Base-by-base conservation (phyloP, 1,284 basidiomycete genomes). In the Cerioporus squamosus region DNA sequence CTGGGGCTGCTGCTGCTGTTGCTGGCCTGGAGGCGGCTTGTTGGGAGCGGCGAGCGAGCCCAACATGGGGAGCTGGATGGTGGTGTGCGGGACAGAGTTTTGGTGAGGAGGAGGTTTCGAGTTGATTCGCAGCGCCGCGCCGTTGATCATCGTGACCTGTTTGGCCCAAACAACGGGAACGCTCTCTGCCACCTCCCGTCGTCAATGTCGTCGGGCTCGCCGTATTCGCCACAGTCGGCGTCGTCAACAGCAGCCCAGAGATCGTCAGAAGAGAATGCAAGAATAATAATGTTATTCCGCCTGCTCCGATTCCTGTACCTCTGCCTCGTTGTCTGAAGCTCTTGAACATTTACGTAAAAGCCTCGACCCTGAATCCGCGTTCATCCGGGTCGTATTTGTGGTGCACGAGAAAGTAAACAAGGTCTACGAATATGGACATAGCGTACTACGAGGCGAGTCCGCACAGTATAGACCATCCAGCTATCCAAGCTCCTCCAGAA, bases 1-100 rank as follows among this genome's bases (percentile, higher is more conserved):
- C 49, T 76, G 77, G 55, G 77, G 76, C 29, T 68, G 73, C 51
- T 69, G 70, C 54, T 68, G 72, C 59, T 76, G 76, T 24, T 70
- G 74, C 66, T 79, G 83, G 54, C 79, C 71, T 45, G 75, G 78
- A 39, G 71, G 79, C 42, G 66, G 71, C 61, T 65, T 69, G 57
- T 68, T 70, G 55, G 69, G 63, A 40, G 26, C 63, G 77, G 86
- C 85, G 51, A 87, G 75, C 70, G 85, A 77, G 73, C 87, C 85
- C 72, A 91, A 79, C 89, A 91, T 91, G 72, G 81, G 80, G 68
- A 82, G 73, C 68, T 81, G 81, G 66, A 83, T 81, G 54, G 66
- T 64, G 61, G 63, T 66, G 68, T 71, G 72, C 63, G 63, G 64
- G 71, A 57, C 55, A 43, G 59, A 67, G 63, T 69, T 70, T 68